Evolutionary conservation across 176 grass and related monocot species (phyloP).

Genomic region (Puccinellia tenuiflora): DNA sequence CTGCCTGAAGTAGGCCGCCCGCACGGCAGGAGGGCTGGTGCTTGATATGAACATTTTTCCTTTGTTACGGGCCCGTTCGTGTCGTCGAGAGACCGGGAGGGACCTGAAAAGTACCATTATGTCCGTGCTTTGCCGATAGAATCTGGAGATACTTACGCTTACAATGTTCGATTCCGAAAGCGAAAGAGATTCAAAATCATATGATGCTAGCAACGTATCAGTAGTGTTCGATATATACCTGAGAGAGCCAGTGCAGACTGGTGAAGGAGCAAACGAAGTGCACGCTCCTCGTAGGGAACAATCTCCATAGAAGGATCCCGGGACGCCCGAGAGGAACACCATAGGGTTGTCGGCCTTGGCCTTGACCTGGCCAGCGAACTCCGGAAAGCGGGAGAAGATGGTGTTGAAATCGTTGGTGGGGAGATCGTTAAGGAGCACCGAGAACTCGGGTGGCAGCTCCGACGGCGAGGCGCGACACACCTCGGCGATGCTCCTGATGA

Average conservation of each 20-base stretch:
- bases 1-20: conserved; percentile 54
- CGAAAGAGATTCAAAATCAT: no score
- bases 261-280: conserved; percentile 76
- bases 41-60: conserved; percentile 77
- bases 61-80: conserved; percentile 24
- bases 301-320: conserved; percentile 78
- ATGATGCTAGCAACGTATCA: no score
- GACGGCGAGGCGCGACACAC: conserved; percentile 28
- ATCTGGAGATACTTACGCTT: no score
- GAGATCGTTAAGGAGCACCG: conserved; percentile 87
- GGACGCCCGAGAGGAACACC: conserved; percentile 71
- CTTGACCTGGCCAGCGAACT: conserved; percentile 45
- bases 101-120: no score
- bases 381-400: conserved; percentile 56
- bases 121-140: no score
- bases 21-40: conserved; percentile 47
- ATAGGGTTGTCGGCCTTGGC: conserved; percentile 38
- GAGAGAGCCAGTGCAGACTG: conserved; percentile 89
- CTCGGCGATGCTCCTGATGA: conserved; percentile 48
- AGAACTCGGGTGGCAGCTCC: conserved; percentile 53
- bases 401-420: conserved; percentile 94
- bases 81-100: no score
- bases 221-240: no score
- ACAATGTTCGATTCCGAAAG: no score
- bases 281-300: conserved; percentile 55